Evolutionary conservation across 139 green algal species (phyloP).

Genomic region (Ostreobium quekettii): DNA sequence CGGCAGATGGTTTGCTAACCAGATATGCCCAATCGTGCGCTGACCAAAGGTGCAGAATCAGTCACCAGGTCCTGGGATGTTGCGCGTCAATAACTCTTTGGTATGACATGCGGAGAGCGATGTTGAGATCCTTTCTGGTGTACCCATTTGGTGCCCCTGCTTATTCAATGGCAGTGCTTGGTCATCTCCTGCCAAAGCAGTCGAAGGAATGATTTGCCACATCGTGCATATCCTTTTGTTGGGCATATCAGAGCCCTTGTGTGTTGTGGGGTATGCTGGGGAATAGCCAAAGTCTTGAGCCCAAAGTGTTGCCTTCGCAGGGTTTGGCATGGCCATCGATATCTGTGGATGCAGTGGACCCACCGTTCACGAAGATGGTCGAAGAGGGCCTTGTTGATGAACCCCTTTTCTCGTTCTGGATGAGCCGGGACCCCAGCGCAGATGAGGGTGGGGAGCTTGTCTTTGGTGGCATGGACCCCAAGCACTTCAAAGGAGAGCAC

Average conservation of each 20-base stretch:
- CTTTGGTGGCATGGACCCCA: conserved; percentile 80
- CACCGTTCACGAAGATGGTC: conserved; percentile 84
- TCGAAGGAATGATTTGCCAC: no score
- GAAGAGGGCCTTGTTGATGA: conserved; percentile 65
- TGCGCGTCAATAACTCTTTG: no score
- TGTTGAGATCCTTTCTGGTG: no score
- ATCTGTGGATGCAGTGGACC: conserved; percentile 60
- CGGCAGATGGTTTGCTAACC: no score
- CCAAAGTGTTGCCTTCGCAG: conserved; percentile 25
- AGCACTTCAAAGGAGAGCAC: conserved; percentile 83
- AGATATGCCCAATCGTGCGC: no score
- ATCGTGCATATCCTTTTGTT: not conserved
- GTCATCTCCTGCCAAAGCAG: no score
- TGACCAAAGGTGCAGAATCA: no score
- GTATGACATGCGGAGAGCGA: no score
- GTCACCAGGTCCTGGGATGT: no score
- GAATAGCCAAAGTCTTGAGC: no score
- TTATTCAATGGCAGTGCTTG: not conserved
- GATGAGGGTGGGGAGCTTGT: conserved; percentile 83
- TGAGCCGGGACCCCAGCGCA: conserved; percentile 66
- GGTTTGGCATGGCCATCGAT: conserved; percentile 93
- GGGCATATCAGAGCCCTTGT: not conserved
- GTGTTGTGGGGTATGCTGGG: not conserved
- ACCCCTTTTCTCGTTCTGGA: conserved; percentile 95
- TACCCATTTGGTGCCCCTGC: no score